phyloP scores from a whole-genome alignment of 2,329 filamentous ascomycete genomes.

The Aspergillus floridensis region DNA sequence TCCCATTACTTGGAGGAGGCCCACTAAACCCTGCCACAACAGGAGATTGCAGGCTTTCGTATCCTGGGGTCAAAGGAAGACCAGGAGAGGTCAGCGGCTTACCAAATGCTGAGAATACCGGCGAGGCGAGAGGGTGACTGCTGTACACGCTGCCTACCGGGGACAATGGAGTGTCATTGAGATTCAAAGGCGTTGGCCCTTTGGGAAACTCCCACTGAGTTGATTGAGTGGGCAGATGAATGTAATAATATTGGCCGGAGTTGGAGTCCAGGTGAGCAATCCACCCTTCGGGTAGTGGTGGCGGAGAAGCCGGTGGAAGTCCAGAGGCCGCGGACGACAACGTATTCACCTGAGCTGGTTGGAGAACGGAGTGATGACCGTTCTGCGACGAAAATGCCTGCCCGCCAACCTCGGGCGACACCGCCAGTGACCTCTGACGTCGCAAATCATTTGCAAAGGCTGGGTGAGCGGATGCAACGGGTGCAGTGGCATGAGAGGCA shows the following conservation, averaged over 20 bases:
- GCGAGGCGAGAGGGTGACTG: slow-evolving; percentile 67
- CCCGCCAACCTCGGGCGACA: slow-evolving; percentile 35
- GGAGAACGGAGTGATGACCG: slow-evolving; percentile 17
- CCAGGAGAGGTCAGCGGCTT: slow-evolving; percentile 72
- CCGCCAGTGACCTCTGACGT: slow-evolving; percentile 33
- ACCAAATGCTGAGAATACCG: slow-evolving; percentile 57
- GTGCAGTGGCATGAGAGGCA: slow-evolving; percentile 13
- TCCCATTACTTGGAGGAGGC: slow-evolving; percentile 81
- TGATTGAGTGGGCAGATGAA: slow-evolving; percentile 88
- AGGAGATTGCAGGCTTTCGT: slow-evolving; percentile 78
- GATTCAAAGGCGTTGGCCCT: slow-evolving; percentile 82
- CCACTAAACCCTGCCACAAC: slow-evolving; percentile 79
- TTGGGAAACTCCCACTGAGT: slow-evolving; percentile 99
- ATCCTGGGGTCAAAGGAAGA: slow-evolving; percentile 77
- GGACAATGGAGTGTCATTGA: slow-evolving; percentile 78
- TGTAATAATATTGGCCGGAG: slow-evolving; percentile 98
- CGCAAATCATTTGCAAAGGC: slow-evolving; percentile 85
- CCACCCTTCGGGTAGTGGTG: slow-evolving; percentile 94
- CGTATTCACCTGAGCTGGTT: slow-evolving; percentile 27
- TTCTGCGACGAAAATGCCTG: slow-evolving; percentile 14
- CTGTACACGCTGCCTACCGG: slow-evolving; percentile 73
- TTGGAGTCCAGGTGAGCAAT: slow-evolving; percentile 94
- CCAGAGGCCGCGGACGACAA: slow-evolving; percentile 40
- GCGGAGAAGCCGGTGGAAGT: slow-evolving; percentile 74
- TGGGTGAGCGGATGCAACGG: slow-evolving; percentile 56